A percentile compares a stretch with the other conserved stretches of the same genome.
Evolutionary conservation across 2,329 filamentous ascomycete species (phyloP).

Genomic region (Paracorniculantispora psalliotae): DNA sequence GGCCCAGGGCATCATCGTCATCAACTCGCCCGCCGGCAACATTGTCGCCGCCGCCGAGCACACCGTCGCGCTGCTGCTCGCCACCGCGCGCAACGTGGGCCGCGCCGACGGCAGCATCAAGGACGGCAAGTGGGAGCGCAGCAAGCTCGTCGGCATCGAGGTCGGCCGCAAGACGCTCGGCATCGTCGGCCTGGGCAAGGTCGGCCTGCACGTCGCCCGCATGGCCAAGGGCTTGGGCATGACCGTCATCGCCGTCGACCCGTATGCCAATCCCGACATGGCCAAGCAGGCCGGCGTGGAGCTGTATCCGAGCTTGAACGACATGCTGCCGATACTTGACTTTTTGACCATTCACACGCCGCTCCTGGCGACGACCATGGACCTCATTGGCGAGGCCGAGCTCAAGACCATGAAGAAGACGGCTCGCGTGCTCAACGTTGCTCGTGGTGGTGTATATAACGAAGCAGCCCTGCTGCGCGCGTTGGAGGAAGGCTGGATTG

Average conservation of each 20-base stretch:
- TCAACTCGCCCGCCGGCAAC: slow-evolving; percentile 76
- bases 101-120: slow-evolving; percentile 66
- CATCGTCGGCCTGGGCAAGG: slow-evolving; percentile 77
- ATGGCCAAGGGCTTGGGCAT: slow-evolving; percentile 74
- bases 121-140: slow-evolving; percentile 68
- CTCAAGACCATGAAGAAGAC: slow-evolving; percentile 67
- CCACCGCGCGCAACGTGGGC: slow-evolving; percentile 68
- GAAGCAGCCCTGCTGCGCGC: slow-evolving; percentile 67
- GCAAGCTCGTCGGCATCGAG: slow-evolving; percentile 70
- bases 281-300: slow-evolving; percentile 63
- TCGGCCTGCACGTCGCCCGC: slow-evolving; percentile 74
- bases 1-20: slow-evolving; percentile 68
- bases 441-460: slow-evolving; percentile 74
- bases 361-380: slow-evolving; percentile 69
- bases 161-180: slow-evolving; percentile 72
- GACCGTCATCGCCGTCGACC: slow-evolving; percentile 69
- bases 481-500: slow-evolving; percentile 64
- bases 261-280: slow-evolving; percentile 70
- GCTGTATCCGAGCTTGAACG: slow-evolving; percentile 50
- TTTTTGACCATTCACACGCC: slow-evolving; percentile 81
- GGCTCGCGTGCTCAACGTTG: slow-evolving; percentile 72
- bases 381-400: slow-evolving; percentile 65
- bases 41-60: slow-evolving; percentile 77
- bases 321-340: slow-evolving; percentile 62
- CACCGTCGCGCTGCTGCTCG: slow-evolving; percentile 68